Evolutionary conservation across 495 filamentous ascomycete species (phyloP).

Genomic region (Entonaema liquescens): DNA sequence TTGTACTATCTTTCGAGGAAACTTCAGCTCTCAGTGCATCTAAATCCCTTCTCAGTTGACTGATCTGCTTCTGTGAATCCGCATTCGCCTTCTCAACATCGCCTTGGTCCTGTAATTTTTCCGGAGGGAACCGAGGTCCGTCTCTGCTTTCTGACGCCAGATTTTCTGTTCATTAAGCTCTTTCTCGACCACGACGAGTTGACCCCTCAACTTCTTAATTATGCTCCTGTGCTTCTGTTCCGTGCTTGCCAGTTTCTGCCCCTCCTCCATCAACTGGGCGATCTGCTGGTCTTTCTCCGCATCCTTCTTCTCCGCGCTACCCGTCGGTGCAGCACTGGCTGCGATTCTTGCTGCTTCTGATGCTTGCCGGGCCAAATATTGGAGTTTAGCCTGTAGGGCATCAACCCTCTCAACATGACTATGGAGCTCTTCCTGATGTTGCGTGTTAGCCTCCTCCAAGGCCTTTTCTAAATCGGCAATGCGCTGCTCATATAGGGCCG

Average conservation of each 20-base stretch:
- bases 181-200: slow-evolving; percentile 69
- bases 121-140: slow-evolving; percentile 64
- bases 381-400: slow-evolving; percentile 87
- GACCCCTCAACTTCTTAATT: slow-evolving; percentile 81
- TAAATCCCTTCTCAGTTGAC: slow-evolving; percentile 74
- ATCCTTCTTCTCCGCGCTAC: slow-evolving; percentile 76
- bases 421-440: slow-evolving; percentile 81
- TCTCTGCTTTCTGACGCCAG: slow-evolving; percentile 73
- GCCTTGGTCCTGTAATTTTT: slow-evolving; percentile 70
- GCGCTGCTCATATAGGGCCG: slow-evolving; percentile 45
- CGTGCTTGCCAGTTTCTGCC: slow-evolving; percentile 83
- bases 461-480: slow-evolving; percentile 63
- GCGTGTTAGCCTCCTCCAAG: slow-evolving; percentile 66
- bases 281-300: slow-evolving; percentile 92
- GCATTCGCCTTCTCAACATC: slow-evolving; percentile 70
- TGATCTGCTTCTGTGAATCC: slow-evolving; percentile 71
- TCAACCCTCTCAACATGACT: slow-evolving; percentile 90
- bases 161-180: slow-evolving; percentile 67
- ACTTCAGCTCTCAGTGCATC: slow-evolving; percentile 71
- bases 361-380: slow-evolving; percentile 82
- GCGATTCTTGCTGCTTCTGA: slow-evolving; percentile 74
- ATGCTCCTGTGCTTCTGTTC: slow-evolving; percentile 84
- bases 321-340: slow-evolving; percentile 65
- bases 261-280: slow-evolving; percentile 88
- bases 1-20: slow-evolving; percentile 69